Conservation (phyloP, 202 grass and related monocot genomes). For the Digitaria exilis region DNA sequence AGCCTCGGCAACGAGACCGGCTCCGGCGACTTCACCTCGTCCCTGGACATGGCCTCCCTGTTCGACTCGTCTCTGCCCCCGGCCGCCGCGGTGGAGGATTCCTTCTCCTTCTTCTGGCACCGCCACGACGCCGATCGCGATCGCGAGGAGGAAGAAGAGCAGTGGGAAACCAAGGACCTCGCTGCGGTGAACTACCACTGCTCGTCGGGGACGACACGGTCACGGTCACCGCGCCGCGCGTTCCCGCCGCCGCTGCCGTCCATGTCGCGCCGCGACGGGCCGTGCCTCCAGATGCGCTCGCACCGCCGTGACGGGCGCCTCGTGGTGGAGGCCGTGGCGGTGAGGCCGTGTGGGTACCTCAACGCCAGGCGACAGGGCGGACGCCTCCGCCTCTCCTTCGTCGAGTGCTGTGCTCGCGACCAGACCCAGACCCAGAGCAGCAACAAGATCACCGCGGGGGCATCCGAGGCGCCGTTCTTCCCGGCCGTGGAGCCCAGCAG, state of each 20-base stretch:
- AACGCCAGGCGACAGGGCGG: constrained; percentile 61
- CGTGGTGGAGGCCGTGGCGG: constrained; percentile 65
- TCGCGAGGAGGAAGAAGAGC: not conserved
- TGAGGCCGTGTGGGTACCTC: constrained; percentile 76
- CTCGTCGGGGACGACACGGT: constrained; percentile 36
- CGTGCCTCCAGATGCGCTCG: constrained; percentile 72
- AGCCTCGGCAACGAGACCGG: constrained; percentile 90
- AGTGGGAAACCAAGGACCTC: constrained; percentile 34
- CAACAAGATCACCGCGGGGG: not conserved
- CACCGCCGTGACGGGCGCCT: constrained; percentile 70
- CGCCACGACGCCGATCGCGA: constrained; percentile 4
- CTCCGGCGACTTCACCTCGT: constrained; percentile 60
- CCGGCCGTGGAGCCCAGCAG: constrained; percentile 33
- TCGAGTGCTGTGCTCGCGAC: constrained; percentile 52
- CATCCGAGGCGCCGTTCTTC: constrained; percentile 24
- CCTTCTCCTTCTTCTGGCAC: constrained; percentile 38
- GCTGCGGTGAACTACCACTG: constrained; percentile 81
- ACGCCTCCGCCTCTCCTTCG: constrained; percentile 71
- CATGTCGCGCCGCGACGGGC: constrained; percentile 66
- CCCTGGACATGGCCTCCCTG: constrained; percentile 41
- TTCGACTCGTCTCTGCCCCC: not conserved
- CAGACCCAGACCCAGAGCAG: not conserved
- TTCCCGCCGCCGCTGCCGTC: constrained; percentile 80
- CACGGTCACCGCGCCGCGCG: constrained; percentile 39
- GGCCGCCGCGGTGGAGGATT: not conserved